A percentile compares a stretch with the other conserved stretches of the same genome.
These are phyloP conservation scores for Fusarium azukiicola DNA, from an alignment of 2,329 filamentous ascomycete species.

Conservation along the genomic window DNA sequence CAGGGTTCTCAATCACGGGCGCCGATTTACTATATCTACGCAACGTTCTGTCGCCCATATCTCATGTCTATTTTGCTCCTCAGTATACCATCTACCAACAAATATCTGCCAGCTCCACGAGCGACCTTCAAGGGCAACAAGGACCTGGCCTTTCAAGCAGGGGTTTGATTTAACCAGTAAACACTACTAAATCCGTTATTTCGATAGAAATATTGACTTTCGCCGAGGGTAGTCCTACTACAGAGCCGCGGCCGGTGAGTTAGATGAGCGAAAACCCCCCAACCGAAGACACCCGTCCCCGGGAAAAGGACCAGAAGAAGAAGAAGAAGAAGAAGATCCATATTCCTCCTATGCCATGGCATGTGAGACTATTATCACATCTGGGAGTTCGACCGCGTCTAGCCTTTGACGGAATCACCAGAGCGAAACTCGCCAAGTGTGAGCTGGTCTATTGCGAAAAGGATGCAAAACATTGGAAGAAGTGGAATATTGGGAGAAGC, in stretches of 20 bases:
- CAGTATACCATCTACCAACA: not conserved
- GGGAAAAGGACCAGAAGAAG: not conserved
- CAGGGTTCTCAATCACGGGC: not conserved
- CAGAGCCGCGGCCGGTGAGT: no score
- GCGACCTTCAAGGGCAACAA: no score
- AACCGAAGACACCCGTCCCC: not conserved
- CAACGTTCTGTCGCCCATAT: not conserved
- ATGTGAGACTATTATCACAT: slow-evolving; percentile 8
- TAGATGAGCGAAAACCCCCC: not conserved
- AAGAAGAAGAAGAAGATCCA: not conserved
- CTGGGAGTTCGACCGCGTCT: not conserved
- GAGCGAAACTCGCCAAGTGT: not conserved
- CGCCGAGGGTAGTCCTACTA: no score
- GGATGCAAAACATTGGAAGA: not conserved
- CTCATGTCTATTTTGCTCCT: not conserved
- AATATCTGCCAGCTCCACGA: not conserved
- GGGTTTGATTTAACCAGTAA: no score
- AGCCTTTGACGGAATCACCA: not conserved
- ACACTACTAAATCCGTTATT: no score
- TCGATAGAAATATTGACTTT: no score
- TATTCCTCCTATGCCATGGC: not conserved
- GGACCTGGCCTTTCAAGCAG: no score
- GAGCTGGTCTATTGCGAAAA: not conserved
- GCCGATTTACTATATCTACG: not conserved
- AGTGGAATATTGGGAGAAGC: not conserved